Percentiles rank a stretch among this genome's conserved stretches.
Evolutionary conservation across 2,329 filamentous ascomycete genomes (phyloP).

Genomic region (Trichoderma brevicompactum): DNA sequence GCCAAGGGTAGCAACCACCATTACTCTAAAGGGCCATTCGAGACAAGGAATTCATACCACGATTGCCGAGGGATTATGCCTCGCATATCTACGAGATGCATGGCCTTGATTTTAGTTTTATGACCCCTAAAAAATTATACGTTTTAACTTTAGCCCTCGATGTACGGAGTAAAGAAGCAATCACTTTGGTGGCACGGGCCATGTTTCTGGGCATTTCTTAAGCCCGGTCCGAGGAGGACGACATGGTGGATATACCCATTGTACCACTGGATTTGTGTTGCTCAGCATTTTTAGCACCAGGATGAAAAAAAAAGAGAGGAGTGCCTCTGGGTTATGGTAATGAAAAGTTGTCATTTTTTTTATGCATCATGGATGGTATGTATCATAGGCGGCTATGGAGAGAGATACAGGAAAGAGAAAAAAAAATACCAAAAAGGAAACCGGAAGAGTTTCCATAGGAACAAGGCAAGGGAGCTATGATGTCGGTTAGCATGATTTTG

Average conservation of each 20-base stretch:
- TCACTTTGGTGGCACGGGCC: constrained; percentile 18
- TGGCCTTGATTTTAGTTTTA: background rate
- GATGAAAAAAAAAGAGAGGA: constrained; percentile 18
- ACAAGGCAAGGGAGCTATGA: background rate
- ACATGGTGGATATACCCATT: constrained; percentile 28
- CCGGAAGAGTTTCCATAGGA: background rate
- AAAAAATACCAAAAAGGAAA: background rate
- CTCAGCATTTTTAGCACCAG: constrained; percentile 6
- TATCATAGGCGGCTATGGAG: constrained; percentile 8
- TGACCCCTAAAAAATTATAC: constrained; percentile 2
- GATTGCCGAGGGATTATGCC: background rate
- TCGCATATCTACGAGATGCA: background rate
- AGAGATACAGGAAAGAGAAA: background rate
- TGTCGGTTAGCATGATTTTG: constrained; percentile 12
- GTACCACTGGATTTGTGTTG: constrained; percentile 26
- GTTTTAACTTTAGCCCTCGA: constrained; percentile 3
- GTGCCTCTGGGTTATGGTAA: constrained; percentile 1
- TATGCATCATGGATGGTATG: background rate
- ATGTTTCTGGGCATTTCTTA: constrained; percentile 15
- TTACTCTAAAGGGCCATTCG: background rate
- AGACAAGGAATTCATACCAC: background rate
- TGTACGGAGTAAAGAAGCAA: constrained; percentile 14
- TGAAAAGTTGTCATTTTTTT: constrained; percentile 25
- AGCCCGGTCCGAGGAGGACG: constrained; percentile 22
- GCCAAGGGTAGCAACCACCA: background rate